Evolutionary conservation across 2,329 filamentous ascomycete genomes (phyloP), one percentile per base, ranked within the genome.

Genomic region (Mariannaea elegans): DNA sequence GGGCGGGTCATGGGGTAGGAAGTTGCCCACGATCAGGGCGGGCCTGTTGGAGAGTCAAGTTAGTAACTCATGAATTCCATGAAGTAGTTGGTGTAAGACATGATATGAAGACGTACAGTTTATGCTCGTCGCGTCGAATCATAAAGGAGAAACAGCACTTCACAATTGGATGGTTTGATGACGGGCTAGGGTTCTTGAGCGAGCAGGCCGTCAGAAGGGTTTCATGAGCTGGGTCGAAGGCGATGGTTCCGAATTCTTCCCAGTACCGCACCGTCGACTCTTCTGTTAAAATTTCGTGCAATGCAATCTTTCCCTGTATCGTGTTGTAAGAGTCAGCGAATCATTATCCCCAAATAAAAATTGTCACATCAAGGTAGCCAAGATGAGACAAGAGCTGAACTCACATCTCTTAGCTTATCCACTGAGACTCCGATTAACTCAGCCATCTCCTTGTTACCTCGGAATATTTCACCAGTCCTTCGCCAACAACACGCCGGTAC

Each of bases 221-320:
- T 75, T 99, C 97, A 74, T 98, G 95, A 9, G 87, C 89, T 57
- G 90, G 88, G 73, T 99, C 95, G 76, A 99, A 99, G 9, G 95
- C 96, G 70, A 99, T 98, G 5, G 93, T 94, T 49, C 94, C 94
- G 72, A 99, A 99, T 72, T 99, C 97, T 77, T 99, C 95, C 95
- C 95, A 99, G 72, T 99, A 99, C 70, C 92, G 92, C 54, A 98
- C 95, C 61, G 97, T 87, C 38, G 94, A 96, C 62, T 97, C 93
- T 79, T 99, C 95, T 2, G 93, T 93, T 42, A 99, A 87, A 64
- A 99, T 96, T 75, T 99, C 94, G 74, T 99, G 95, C 46, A 99
- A 85, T 12, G 95, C 92, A 65, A 98, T 90, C 71, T 96, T 96
- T 62, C 95, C 95, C 94, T 97, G 62, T 46, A 52, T 36, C 4